Base-by-base conservation (phyloP, 2,329 filamentous ascomycete species). In the Nothopassalora personata region DNA sequence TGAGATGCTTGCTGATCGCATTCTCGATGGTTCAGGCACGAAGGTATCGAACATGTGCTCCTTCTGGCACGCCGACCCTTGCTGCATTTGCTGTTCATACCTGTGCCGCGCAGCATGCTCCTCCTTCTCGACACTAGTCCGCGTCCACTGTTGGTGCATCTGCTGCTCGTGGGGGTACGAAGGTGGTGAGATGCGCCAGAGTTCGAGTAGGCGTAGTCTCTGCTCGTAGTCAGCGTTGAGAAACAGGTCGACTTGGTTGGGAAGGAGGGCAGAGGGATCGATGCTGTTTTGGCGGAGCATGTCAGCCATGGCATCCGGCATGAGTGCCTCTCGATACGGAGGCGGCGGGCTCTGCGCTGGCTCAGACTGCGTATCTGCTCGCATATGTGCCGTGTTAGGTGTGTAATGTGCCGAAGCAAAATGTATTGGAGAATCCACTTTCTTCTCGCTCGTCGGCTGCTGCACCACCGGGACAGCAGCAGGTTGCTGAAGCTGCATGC, bases 341-440 rank as follows among this genome's bases (percentile, higher is more conserved):
- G 70, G 69, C 4, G 70, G 70, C 4, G 70, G 70, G 56, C 67
- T 70, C 28, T 62, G 59, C 9, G 70, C 67, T 8, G 70, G 68
- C 56, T 71, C 60, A 64, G 70, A 51, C 67, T 68, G 49, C 19
- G 75, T 72, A 56, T 79, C 77, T 19, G 75, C 74, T 51, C 71
- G 79, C 61, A 86, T 71, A 71, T 95, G 90, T 48, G 87, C 79
- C 8, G 90, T 91, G 30, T 58, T 52, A 71, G 92, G 90, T 64
- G 88, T 87, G 73, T 96, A 96, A 73, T 96, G 91, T 70, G 90
- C 87, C 9, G 89, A 89, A 28, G 89, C 84, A 76, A 94, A 95
- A 62, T 83, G 79, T 63, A 90, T 86, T 23, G 80, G 76, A 56
- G 79, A 72, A 47, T 72, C 64, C 57, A 51, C 27, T 39, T 54